Evolutionary conservation across 371 early-diverging fungal species (phyloP).

Genomic region (Lichtheimia ramosa): DNA sequence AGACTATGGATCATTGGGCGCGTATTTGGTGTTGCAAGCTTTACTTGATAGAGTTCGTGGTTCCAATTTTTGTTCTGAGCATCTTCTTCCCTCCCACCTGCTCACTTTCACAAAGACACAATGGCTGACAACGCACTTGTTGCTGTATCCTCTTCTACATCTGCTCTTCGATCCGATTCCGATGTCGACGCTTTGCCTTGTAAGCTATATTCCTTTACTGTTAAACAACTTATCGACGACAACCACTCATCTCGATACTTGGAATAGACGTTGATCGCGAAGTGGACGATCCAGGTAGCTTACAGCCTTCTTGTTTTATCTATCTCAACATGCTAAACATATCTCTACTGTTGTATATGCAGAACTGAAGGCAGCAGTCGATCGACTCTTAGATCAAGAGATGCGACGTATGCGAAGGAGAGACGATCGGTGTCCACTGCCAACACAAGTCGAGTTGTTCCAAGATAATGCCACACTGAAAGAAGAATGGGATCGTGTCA

Average conservation of each 20-base stretch:
- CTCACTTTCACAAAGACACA: background rate
- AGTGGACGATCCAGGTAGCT: constrained; percentile 35
- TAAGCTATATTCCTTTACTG: constrained; percentile 12
- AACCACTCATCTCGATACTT: background rate
- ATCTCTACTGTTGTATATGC: background rate
- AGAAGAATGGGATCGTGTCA: constrained; percentile 65
- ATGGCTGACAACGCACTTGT: constrained; percentile 7
- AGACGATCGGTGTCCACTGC: constrained; percentile 31
- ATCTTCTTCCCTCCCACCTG: background rate
- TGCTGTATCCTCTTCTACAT: constrained; percentile 5
- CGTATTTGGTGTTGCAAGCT: too few species aligned
- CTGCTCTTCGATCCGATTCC: constrained; percentile 22
- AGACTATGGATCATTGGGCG: too few species aligned
- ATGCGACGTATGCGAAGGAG: constrained; percentile 61
- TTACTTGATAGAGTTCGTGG: too few species aligned
- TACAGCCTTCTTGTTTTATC: background rate
- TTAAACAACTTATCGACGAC: background rate
- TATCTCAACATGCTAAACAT: background rate
- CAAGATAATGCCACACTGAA: constrained; percentile 47
- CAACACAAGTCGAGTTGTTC: constrained; percentile 34
- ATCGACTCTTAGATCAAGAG: constrained; percentile 69
- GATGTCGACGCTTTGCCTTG: constrained; percentile 48
- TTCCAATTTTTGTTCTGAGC: too few species aligned
- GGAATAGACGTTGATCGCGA: constrained; percentile 45
- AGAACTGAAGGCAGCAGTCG: constrained; percentile 51